Base-by-base conservation (phyloP, 192 early-diverging fungal genomes). In the Coemansia javaensis region DNA sequence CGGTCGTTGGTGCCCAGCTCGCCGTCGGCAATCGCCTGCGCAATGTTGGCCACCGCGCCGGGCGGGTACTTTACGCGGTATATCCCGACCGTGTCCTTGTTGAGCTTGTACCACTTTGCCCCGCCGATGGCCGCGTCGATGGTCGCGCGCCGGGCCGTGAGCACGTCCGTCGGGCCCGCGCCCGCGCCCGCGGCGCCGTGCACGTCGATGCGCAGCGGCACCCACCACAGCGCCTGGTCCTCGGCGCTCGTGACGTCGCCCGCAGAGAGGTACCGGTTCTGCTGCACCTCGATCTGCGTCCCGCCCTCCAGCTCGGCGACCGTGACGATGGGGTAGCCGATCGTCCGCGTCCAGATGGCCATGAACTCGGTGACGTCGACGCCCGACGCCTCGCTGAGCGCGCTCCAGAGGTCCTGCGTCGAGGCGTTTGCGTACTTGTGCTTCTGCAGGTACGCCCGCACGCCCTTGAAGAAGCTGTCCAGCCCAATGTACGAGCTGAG, bases 61-160 rank as follows among this genome's bases (percentile, higher is more conserved):
- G 71, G 47, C 23, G 85, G 74, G 50, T 90, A 90, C 16, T 84
- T 79, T 2, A 94, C 92, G 21, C 96, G 84, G 77, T 87, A 98
- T 44, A 98, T 78, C 5, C 90, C 87, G 23, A 81, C 86, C 32
- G 82, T 81, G 43, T 77, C 76, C 32, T 75, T 64, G 79, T 98
- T 98, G 47, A 98, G 78, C 76, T 95, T 94, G 73, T 81, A 89
- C 60, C 83, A 85, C 4, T 75, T 44, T 24, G 51, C 65, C 21
- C 59, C 59, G 14, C 80, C 36, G 11, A 36, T 39, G 2, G 69
- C 50, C 10, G 61, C 54, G 13, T 40, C 43, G 17, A 67, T 67
- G 0, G 51, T 32, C 23, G 42, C 67, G 14, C 62, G 36, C 32
- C 75, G 64, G 28, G 28, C 8, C 7, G 69, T 3, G 65, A 33